These are phyloP conservation scores for Fusarium fracticaudum DNA, from an alignment of 2,329 filamentous ascomycete genomes.

Conservation along the genomic window DNA sequence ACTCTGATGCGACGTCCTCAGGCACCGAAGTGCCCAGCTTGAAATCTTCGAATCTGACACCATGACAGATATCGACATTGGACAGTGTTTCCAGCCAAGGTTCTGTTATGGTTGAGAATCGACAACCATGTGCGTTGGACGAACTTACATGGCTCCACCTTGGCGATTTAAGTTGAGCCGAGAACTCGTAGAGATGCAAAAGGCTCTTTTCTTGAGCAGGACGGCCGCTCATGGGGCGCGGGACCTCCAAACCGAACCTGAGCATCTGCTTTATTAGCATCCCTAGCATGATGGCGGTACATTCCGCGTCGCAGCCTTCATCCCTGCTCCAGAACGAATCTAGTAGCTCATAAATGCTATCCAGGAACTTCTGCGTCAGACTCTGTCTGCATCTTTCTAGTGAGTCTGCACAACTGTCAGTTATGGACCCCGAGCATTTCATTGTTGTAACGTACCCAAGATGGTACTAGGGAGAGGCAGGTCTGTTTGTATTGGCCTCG, in stretches of 20 bases:
- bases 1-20: too few relatives aligned
- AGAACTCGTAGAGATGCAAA: rapidly evolving
- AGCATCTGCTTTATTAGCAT: background rate
- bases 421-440: rapidly evolving
- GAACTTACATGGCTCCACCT: too few relatives aligned
- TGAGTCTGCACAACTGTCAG: rapidly evolving
- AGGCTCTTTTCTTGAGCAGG: background rate
- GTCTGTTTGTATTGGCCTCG: rapidly evolving
- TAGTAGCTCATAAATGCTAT: background rate
- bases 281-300: background rate
- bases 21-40: too few relatives aligned
- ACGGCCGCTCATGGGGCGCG: too few relatives aligned
- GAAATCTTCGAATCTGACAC: too few relatives aligned
- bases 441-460: background rate
- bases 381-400: rapidly evolving
- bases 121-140: too few relatives aligned
- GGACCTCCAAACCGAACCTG: background rate
- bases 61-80: too few relatives aligned
- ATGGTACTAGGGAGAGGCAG: rapidly evolving
- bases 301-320: rapidly evolving
- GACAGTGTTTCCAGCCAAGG: too few relatives aligned
- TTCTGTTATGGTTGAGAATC: too few relatives aligned
- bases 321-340: background rate
- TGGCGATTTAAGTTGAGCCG: background rate
- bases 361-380: rapidly evolving